Conservation (phyloP, 768 basidiomycete genomes). For the Tephrocybe sp. region DNA sequence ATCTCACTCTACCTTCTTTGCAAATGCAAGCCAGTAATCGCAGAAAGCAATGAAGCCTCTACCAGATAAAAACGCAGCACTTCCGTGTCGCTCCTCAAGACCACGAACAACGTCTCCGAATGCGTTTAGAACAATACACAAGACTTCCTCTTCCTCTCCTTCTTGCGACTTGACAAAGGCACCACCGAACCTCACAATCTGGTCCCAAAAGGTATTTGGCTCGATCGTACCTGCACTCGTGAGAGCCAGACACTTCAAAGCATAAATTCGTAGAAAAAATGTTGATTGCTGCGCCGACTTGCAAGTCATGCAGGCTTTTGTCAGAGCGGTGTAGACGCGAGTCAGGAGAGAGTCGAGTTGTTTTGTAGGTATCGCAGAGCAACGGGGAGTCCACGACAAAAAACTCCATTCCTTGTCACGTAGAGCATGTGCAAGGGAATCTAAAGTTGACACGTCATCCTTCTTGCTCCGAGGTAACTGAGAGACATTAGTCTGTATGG, state of each 20-base stretch:
- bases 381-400: conserved; percentile 51
- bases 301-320: conserved; percentile 32
- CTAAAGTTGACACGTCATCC: background rate
- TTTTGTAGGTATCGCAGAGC: conserved; percentile 45
- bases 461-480: conserved; percentile 4
- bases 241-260: conserved; percentile 42
- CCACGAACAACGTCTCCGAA: conserved; percentile 44
- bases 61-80: conserved; percentile 43
- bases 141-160: conserved; percentile 30
- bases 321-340: conserved; percentile 57
- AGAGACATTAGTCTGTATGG: conserved; percentile 32
- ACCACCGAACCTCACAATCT: conserved; percentile 50
- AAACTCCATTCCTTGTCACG: conserved; percentile 30
- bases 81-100: conserved; percentile 36
- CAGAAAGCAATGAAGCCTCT: conserved; percentile 62
- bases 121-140: conserved; percentile 37
- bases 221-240: conserved; percentile 49
- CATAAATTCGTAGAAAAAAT: conserved; percentile 43
- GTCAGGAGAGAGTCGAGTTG: conserved; percentile 60
- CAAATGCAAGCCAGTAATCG: conserved; percentile 71
- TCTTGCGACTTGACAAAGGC: conserved; percentile 40
- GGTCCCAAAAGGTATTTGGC: conserved; percentile 69
- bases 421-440: conserved; percentile 32
- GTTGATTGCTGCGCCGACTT: conserved; percentile 23
- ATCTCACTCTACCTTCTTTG: conserved; percentile 64